Base-by-base conservation (phyloP, 2,329 filamentous ascomycete species). In the Aspergillus floridensis region DNA sequence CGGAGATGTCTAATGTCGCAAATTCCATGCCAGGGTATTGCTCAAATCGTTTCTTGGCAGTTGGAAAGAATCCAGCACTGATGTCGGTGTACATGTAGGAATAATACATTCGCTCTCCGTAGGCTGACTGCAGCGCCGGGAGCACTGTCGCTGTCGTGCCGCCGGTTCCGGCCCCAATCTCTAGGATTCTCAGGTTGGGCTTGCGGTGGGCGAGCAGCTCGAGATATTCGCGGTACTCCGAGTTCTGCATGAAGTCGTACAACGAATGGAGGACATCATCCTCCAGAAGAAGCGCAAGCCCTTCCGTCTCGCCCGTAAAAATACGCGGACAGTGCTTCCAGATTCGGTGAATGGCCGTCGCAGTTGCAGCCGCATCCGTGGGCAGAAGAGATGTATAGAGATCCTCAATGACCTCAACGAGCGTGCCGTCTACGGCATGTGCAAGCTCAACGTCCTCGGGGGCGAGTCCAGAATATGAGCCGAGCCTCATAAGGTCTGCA, bases 81-180 rank as follows among this genome's bases (percentile, higher is more conserved):
- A 74, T 67, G 48, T 74, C 73, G 1, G 70, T 72, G 52, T 71
- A 74, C 0, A 65, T 70, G 46, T 72, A 73, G 5, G 41, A 41
- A 4, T 53, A 56, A 14, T 61, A 63, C 2, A 63, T 24, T 3
- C 59, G 56, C 19, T 24, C 50, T 0, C 56, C 56, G n/a, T 48
- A 35, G 0, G 35, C 32, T 1, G 54, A 19, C 12, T 51, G 51
- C 1, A 63, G 50, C 1, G 35, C 52, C 3, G 55, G 21, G 12
- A 63, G 48, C 14, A 55, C 24, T 6, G 21, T 35, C 5, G 50
- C 32, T 8, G 61, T 63, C 0, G 51, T 48, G 12, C 49, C 50
- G 1, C 60, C 62, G 1, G 62, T 60, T 1, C n/a, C n/a, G n/a
- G n/a, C n/a, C n/a, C n/a, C n/a, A n/a, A n/a, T n/a, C n/a, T n/a